Evolutionary conservation across 768 basidiomycete species (phyloP), one percentile per base, ranked within the genome.

Genomic region (Xerocomellus intermedius): DNA sequence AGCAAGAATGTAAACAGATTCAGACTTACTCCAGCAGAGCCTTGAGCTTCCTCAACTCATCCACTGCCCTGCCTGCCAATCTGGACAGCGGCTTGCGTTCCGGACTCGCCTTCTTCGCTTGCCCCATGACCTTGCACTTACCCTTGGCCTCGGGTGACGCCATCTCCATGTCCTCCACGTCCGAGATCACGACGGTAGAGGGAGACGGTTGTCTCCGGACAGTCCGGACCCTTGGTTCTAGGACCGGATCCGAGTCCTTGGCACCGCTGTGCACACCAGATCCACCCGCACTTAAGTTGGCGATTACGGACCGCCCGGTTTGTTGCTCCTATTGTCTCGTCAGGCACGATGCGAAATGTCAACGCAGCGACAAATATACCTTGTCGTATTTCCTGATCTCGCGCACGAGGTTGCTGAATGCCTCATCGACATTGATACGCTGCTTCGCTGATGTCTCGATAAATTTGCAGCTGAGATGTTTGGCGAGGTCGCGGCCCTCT

Each of bases 401-500:
- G 32, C 94, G 85, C 30, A 98, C 94, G 61, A 98, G 87, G 58
- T 89, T 88, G 65, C 82, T 85, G 76, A 98, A 98, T 13, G 93
- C 92, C 75, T 97, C 92, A 62, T 98, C 95, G 52, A 98, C 94
- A 64, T 97, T 97, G 75, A 95, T 93, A 49, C 95, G 83, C 66
- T 94, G 89, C 74, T 97, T 97, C 42, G 94, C 95, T 5, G 95
- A 98, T 1, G 94, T 96, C 72, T 98, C 95, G 54, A 95, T 90
- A 73, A 94, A 97, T 66, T 89, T 91, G 77, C 93, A 94, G 42
- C 88, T 87, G 68, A 94, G 93, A 70, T 92, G 90, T 71, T 93
- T 93, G 0, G 97, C 97, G 48, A 98, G 85, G 64, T 97, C 94
- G 50, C 92, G 91, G 6, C 97, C 97, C 94, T 98, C 96, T 97